phyloP scores from a whole-genome alignment of 768 basidiomycete genomes.

The Fomitopsis pulvina region DNA sequence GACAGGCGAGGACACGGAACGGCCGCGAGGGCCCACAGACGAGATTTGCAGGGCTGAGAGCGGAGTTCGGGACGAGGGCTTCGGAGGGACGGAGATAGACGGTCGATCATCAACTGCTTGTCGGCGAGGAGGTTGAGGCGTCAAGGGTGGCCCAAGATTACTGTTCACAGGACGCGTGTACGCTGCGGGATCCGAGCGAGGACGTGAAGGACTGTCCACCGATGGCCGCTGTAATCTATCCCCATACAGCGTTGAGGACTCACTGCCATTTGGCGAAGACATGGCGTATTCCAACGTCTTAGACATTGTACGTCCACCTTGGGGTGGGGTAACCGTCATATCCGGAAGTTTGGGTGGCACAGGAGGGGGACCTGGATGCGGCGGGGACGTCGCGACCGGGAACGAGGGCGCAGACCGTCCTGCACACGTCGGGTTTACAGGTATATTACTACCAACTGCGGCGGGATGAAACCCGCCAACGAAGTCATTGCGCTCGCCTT shows the following conservation, averaged over 20 bases:
- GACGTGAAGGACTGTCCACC: conserved; percentile 18
- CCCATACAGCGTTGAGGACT: conserved; percentile 13
- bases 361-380: background rate
- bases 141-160: background rate
- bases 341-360: background rate
- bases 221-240: conserved; percentile 8
- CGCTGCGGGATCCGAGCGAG: conserved; percentile 25
- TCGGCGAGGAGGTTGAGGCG: conserved; percentile 8
- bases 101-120: conserved; percentile 5
- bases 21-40: conserved; percentile 1
- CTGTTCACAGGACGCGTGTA: background rate
- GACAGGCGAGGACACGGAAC: conserved; percentile 17
- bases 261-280: conserved; percentile 9
- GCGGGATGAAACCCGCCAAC: conserved; percentile 40
- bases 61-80: conserved; percentile 2
- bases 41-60: conserved; percentile 3
- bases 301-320: conserved; percentile 14
- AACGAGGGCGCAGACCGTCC: conserved; percentile 5
- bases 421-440: background rate
- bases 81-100: conserved; percentile 11
- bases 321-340: background rate
- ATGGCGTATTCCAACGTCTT: conserved; percentile 32
- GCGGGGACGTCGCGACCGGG: background rate
- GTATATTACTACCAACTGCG: background rate
- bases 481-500: conserved; percentile 28